Base-by-base conservation (phyloP, 1,284 basidiomycete genomes). In the Boletus sp. region DNA sequence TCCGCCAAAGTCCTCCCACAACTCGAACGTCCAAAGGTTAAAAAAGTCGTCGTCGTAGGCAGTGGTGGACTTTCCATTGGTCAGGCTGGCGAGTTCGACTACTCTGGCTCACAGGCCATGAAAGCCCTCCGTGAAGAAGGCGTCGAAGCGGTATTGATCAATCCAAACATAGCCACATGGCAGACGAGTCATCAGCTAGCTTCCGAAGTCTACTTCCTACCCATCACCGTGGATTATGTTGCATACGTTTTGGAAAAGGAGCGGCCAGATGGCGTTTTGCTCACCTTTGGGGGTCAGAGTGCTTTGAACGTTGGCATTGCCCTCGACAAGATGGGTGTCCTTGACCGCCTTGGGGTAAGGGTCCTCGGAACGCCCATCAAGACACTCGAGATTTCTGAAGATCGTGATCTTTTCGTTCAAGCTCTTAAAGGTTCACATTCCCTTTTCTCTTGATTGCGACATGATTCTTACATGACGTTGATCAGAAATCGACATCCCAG, bases 31-130 rank as follows among this genome's bases (percentile, higher is more conserved):
- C 88, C 91, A 22, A 84, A 97, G 59, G 95, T 99, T 40, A 86
- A 89, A 68, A 96, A 95, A 67, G 96, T 99, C 42, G 80, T 99
- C 52, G 91, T 99, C 50, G 93, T 99, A 43, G 96, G 96, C 55
- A 91, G 88, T 56, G 96, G 96, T 62, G 96, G 96, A 53, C 83
- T 99, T 41, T 89, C 85, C 64, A 99, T 99, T 56, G 96, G 96
- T 37, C 96, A 99, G 71, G 96, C 96, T 5, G 96, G 96, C 69
- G 96, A 99, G 72, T 99, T 99, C 70, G 96, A 99, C 70, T 99
- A 99, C 72, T 97, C 94, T 23, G 96, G 90, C 38, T 98, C 95
- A 8, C 96, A 99, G 72, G 96, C 96, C 26, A 86, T 99, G 72
- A 99, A 99, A 71, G 96, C 96, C 12, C 84, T 99, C 49, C 83